Evolutionary conservation across 805 yeast species (phyloP), one percentile per base, ranked within the genome.

Genomic region (Debaryomyces hansenii): DNA sequence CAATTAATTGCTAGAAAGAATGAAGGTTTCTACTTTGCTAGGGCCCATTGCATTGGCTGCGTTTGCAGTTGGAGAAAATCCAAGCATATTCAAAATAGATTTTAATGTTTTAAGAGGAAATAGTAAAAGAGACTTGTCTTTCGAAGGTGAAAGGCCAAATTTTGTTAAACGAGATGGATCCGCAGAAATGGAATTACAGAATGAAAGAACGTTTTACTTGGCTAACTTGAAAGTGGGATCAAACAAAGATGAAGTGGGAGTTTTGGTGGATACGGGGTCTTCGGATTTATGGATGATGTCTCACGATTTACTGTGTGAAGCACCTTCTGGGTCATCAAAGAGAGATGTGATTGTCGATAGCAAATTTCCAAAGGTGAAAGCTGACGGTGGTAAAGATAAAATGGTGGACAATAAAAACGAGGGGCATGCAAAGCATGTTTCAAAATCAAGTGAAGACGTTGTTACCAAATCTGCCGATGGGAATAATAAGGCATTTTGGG

Each of bases 241-340:
- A 8, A 52, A 60, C 37, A 41, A 50, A 37, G 64, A 69, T 20
- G 40, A 53, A 28, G 60, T 59, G 9, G 55, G 59, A 8, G 72
- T 70, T 2, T 57, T 68, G 50, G 63, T 72, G 9, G 75, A 70
- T 51, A 72, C 75, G 20, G 77, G 75, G 3, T 68, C 75, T 5
- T 66, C 74, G 8, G 77, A 72, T 51, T 59, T 72, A 44, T 72
- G 77, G 77, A 59, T 72, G 33, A 67, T 68, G 70, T 51, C 69
- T 16, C 59, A 55, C 40, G 64, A 67, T 35, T 56, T 64, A 4
- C 40, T 37, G 4, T 67, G 73, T 48, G 35, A 29, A 20, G 42
- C 47, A 3, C 14, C 50, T 4, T 14, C 44, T 8, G n/a, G 43
- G 4, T 43, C 42, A 7, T 16, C 11, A n/a, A 39, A 42, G 24